Base-by-base conservation (phyloP, 2,329 filamentous ascomycete species). In the Hypoxylon sp. region DNA sequence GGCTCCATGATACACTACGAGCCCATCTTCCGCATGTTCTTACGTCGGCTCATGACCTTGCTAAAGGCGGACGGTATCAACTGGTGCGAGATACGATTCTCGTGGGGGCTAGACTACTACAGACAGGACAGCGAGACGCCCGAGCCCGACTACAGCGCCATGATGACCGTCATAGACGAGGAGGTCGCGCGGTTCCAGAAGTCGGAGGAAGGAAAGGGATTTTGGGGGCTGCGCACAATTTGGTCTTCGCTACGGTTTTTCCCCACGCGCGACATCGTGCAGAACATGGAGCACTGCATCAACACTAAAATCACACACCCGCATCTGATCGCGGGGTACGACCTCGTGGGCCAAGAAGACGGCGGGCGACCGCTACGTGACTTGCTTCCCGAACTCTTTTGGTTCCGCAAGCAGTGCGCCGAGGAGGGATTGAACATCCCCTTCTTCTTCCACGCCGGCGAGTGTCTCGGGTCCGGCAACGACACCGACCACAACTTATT, bases 381-480 rank as follows among this genome's bases (percentile, higher is more conserved):
- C 72, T 82, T 97, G 2, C 86, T 95, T 0, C 94, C 94, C 0
- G 89, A 97, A 75, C 83, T 98, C 0, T 95, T 98, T 79, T 98
- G 93, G 93, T 98, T 98, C 85, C 90, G 90, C 70, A 94, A 95
- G 79, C 88, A 91, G 73, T 98, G 94, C 78, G 87, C 88, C 0
- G 86, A 92, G 75, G 90, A 93, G 75, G 89, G 87, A 2, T 87
- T 98, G 38, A 89, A 93, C 53, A 89, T 99, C 9, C 95, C 95
- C 0, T 97, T 98, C 83, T 97, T 97, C 83, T 97, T 98, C 82
- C 94, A 98, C 78, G 94, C 95, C 0, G 95, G 94, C 70, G 94
- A 98, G 80, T 93, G 90, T 34, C 87, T 97, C 0, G 93, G 93
- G 28, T 89, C 92, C 66, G 94, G 93, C 28, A 90, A 89, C 72